Evolutionary conservation across 345 rosid species (phyloP).

Genomic region (Gossypium rotundifolium): DNA sequence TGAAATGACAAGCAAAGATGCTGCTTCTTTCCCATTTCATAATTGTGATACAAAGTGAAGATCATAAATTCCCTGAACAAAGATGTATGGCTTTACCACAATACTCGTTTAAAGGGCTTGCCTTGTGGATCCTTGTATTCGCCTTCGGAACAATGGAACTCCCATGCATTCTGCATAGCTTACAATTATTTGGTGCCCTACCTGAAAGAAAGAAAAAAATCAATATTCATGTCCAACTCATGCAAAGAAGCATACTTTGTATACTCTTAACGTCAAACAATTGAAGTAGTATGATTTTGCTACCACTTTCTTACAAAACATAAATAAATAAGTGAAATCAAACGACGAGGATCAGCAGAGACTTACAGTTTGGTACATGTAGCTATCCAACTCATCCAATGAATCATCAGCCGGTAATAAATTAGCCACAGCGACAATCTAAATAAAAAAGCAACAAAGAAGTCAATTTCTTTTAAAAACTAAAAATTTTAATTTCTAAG

Average conservation of each 20-base stretch:
- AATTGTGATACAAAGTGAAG: not conserved
- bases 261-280: not conserved
- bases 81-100: constrained; percentile 18
- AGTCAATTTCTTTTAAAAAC: not conserved
- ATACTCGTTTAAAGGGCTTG: constrained; percentile 30
- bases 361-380: constrained; percentile 38
- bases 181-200: constrained; percentile 87
- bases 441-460: not conserved
- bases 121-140: constrained; percentile 83
- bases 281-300: not conserved
- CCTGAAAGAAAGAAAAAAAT: constrained; percentile 33
- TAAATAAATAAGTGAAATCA: not conserved
- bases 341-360: not conserved
- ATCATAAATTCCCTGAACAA: constrained; percentile 1
- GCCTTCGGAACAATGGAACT: constrained; percentile 71
- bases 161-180: constrained; percentile 90
- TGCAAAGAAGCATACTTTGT: not conserved
- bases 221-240: not conserved
- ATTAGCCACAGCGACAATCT: constrained; percentile 93
- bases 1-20: not conserved
- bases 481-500: not conserved
- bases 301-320: not conserved
- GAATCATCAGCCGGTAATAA: constrained; percentile 80
- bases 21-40: not conserved
- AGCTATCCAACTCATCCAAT: constrained; percentile 89